Base-by-base conservation (phyloP, 768 basidiomycete genomes). In the Crassisporium funariophilum region DNA sequence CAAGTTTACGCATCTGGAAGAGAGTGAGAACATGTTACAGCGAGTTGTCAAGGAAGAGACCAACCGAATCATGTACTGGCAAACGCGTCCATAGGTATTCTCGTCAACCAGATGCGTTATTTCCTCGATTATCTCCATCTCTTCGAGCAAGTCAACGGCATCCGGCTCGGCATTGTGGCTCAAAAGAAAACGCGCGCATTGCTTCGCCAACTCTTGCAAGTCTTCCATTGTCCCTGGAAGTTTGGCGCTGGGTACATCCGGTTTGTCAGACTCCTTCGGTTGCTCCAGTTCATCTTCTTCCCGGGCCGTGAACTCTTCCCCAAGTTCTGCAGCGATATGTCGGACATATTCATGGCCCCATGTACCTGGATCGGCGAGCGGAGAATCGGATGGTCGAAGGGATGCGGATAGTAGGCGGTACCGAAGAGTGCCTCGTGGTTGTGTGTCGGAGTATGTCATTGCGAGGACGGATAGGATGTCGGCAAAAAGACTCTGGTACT, bases 271-370 rank as follows among this genome's bases (percentile, higher is more conserved):
- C 50, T 65, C 64, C 38, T 59, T 48, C 17, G 57, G 53, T 27
- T 33, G 40, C 35, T 48, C 49, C 45, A 62, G 61, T 20, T 76
- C 56, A 7, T 35, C 79, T 52, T 83, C 78, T 50, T 83, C 82
- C n/a, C 90, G 84, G 38, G 74, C 63, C 19, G 74, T 79, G 62
- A 86, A 98, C 62, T 98, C 97, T 62, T 98, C 91, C 5, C 94
- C 94, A 6, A 99, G 84, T 63, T 99, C 97, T 2, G 95, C 87
- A 9, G 97, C 91, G 36, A 99, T 81, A 64, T 99, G 95, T 24
- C 95, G 86, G 44, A 98, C 91, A 61, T 99, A 99, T 74, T 99
- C 97, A 64, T 99, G 95, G 3, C 97, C 97, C 97, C 97, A 99
- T 23, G 84, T 79, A n/a, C 95, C 95, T 0, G 97, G 95, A 55